Conservation (phyloP, 257 asterid species). For the Salvia splendens region DNA sequence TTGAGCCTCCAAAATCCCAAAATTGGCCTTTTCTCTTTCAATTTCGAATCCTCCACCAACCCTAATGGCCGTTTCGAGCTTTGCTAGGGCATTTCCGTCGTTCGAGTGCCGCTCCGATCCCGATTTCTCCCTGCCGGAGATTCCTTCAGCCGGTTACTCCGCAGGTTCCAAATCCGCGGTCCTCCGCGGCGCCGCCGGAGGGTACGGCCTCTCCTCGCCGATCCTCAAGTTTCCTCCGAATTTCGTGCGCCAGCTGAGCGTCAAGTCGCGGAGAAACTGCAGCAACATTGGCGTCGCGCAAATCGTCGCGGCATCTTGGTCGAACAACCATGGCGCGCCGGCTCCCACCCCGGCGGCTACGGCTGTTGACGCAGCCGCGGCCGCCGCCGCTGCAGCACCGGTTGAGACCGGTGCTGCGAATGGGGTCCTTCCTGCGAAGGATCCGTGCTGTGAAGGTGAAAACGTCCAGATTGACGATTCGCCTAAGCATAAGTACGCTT, state of each 20-base stretch:
- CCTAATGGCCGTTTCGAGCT: slow-evolving; percentile 79
- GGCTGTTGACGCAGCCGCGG: no score
- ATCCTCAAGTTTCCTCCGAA: slow-evolving; percentile 86
- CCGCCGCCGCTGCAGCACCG: no score
- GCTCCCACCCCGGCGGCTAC: no score
- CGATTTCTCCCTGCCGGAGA: slow-evolving; percentile 58
- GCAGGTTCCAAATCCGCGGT: slow-evolving; percentile 35
- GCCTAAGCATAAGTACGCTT: no score
- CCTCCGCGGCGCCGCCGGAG: slow-evolving; percentile 34
- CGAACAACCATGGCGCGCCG: no score
- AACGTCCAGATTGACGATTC: no score
- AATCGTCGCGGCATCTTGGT: slow-evolving; percentile 95
- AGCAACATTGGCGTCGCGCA: slow-evolving; percentile 98
- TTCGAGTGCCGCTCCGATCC: slow-evolving; percentile 90
- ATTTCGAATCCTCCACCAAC: slow-evolving; percentile 23
- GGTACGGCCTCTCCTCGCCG: slow-evolving; percentile 56
- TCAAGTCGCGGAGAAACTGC: slow-evolving; percentile 89
- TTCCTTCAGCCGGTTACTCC: slow-evolving; percentile 42
- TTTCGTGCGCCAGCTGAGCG: slow-evolving; percentile 93
- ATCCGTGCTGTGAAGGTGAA: no score
- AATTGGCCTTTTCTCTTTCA: neutral
- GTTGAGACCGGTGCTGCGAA: no score
- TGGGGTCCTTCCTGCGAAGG: no score
- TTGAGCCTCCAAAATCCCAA: slow-evolving; percentile 17
- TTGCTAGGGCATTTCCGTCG: slow-evolving; percentile 55